Evolutionary conservation across 2,329 filamentous ascomycete genomes (phyloP).

Genomic region (Mollisiaceae sp.): DNA sequence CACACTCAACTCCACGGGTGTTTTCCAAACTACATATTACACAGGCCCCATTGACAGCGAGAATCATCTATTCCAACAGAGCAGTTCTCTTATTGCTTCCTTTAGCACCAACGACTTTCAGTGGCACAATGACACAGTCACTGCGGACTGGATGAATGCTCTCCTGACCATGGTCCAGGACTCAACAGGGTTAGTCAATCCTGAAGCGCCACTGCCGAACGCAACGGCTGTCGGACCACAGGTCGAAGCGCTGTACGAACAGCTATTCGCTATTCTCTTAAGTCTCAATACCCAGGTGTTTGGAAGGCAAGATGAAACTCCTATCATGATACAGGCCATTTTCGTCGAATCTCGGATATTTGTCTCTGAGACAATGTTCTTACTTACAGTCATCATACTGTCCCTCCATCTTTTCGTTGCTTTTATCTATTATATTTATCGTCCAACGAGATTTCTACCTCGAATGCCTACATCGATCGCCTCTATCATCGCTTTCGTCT

Average conservation of each 20-base stretch:
- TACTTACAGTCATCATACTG: slow-evolving; percentile 51
- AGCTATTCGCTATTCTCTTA: slow-evolving; percentile 51
- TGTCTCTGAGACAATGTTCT: slow-evolving; percentile 52
- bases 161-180: slow-evolving; percentile 46
- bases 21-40: neutral
- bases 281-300: slow-evolving; percentile 51
- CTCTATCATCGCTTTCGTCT: slow-evolving; percentile 52
- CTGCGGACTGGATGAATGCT: slow-evolving; percentile 54
- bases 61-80: neutral
- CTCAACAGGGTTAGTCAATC: slow-evolving; percentile 42
- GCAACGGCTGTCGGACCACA: slow-evolving; percentile 36
- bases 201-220: slow-evolving; percentile 42
- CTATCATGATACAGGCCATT: slow-evolving; percentile 2
- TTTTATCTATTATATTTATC: slow-evolving; percentile 48
- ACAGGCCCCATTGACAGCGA: slow-evolving; percentile 39
- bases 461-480: slow-evolving; percentile 58
- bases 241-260: slow-evolving; percentile 43
- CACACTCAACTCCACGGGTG: slow-evolving; percentile 10
- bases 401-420: slow-evolving; percentile 50
- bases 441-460: slow-evolving; percentile 51
- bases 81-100: slow-evolving; percentile 15
- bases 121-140: slow-evolving; percentile 55
- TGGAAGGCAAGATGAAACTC: slow-evolving; percentile 16
- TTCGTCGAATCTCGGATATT: slow-evolving; percentile 52
- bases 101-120: neutral